These are phyloP conservation scores for Prasinococcaceae sp. DNA, from an alignment of 139 green algal genomes.

Conservation along the genomic window DNA sequence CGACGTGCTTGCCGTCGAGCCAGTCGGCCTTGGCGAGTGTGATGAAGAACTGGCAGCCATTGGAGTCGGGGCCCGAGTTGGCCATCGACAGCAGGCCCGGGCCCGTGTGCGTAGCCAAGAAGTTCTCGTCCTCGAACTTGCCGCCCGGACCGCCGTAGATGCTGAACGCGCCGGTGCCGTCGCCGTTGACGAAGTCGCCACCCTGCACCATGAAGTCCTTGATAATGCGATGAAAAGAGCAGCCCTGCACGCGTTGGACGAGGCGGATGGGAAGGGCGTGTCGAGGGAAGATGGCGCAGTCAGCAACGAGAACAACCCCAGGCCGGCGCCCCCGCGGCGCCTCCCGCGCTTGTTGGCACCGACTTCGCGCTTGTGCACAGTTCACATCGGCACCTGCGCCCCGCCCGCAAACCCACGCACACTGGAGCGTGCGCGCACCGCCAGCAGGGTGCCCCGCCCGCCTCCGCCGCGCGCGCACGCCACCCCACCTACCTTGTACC, in stretches of 20 bases:
- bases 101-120: constrained; percentile 83
- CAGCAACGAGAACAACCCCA: too few relatives aligned
- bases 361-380: too few relatives aligned
- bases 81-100: constrained; percentile 81
- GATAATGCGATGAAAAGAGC: constrained; percentile 88
- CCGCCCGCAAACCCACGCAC: too few relatives aligned
- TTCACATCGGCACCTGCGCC: too few relatives aligned
- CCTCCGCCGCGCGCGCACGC: too few relatives aligned
- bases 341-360: too few relatives aligned
- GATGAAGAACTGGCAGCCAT: constrained; percentile 88
- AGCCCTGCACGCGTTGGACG: constrained; percentile 20
- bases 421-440: too few relatives aligned
- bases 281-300: too few relatives aligned
- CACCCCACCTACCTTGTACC: constrained; percentile 39
- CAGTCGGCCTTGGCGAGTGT: constrained; percentile 83
- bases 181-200: constrained; percentile 83
- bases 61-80: constrained; percentile 25
- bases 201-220: constrained; percentile 91
- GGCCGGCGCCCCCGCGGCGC: too few relatives aligned
- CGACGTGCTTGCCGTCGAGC: constrained; percentile 92
- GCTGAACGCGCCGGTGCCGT: constrained; percentile 77
- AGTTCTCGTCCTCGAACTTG: constrained; percentile 88
- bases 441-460: too few relatives aligned
- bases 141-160: constrained; percentile 98
- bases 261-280: not conserved